phyloP scores from a whole-genome alignment of 768 basidiomycete species.

The Pleurotus tuber-regium region DNA sequence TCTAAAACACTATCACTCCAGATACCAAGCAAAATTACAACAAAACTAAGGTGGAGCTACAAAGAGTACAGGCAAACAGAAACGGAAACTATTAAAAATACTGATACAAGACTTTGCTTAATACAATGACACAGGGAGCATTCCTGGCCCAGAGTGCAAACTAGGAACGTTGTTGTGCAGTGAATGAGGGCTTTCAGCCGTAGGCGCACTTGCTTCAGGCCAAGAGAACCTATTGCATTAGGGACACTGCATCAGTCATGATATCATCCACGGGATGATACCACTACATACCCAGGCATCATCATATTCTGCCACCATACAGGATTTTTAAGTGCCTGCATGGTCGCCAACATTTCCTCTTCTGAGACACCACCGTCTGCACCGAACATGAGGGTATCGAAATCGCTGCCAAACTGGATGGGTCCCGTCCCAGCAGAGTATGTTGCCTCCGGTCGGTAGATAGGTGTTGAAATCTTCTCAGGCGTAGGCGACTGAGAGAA shows the following conservation, averaged over 20 bases:
- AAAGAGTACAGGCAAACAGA: too few relatives aligned
- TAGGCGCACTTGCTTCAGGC: conserved; percentile 2
- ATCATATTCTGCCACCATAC: conserved; percentile 78
- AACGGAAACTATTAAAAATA: too few relatives aligned
- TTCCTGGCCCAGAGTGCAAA: background rate
- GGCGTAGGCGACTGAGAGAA: conserved; percentile 16
- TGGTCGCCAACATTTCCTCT: conserved; percentile 65
- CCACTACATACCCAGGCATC: conserved; percentile 80
- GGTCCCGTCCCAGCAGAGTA: conserved; percentile 39
- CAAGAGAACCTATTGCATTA: conserved; percentile 10
- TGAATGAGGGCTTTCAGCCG: background rate
- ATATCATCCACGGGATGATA: too few relatives aligned
- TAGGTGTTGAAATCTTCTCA: conserved; percentile 31
- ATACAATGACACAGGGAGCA: background rate
- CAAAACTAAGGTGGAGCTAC: too few relatives aligned
- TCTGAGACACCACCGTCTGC: conserved; percentile 33
- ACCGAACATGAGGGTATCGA: conserved; percentile 32
- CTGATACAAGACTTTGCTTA: too few relatives aligned
- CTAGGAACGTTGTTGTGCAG: background rate
- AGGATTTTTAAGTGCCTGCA: conserved; percentile 70
- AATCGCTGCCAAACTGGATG: conserved; percentile 40
- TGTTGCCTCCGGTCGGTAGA: conserved; percentile 47
- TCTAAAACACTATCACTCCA: too few relatives aligned
- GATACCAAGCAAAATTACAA: too few relatives aligned
- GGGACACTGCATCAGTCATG: too few relatives aligned